Percentiles rank a stretch among this genome's conserved stretches.
These are phyloP conservation scores for Xylariaceae sp. DNA, from an alignment of 2,329 filamentous ascomycete genomes.

Conservation along the genomic window DNA sequence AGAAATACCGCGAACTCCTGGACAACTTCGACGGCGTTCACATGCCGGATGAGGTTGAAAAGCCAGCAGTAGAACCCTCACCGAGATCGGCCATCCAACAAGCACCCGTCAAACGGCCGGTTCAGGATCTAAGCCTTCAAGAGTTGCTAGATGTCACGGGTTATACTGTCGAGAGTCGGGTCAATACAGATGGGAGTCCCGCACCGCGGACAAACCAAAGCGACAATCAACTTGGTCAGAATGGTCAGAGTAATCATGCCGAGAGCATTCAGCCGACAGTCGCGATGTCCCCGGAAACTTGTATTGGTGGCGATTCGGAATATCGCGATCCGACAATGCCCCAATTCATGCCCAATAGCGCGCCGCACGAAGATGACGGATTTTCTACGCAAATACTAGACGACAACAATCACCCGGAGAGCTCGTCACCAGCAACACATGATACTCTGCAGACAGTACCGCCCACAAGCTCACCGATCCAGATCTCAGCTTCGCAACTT, in stretches of 20 bases:
- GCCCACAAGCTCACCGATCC: conserved; percentile 26
- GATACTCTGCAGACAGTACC: background rate
- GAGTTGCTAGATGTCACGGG: conserved; percentile 42
- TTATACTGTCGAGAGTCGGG: conserved; percentile 37
- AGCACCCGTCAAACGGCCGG: conserved; percentile 7
- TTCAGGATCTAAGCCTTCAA: conserved; percentile 31
- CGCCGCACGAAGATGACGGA: conserved; percentile 14
- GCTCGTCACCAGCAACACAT: background rate
- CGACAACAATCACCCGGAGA: background rate
- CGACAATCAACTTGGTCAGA: background rate
- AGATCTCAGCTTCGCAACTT: conserved; percentile 35
- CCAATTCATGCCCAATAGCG: conserved; percentile 59
- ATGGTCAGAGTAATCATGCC: background rate
- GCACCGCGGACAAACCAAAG: conserved; percentile 2
- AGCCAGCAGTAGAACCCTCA: conserved; percentile 8
- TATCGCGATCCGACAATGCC: conserved; percentile 60
- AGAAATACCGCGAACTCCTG: conserved; percentile 49
- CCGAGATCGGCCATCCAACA: conserved; percentile 12
- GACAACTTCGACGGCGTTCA: conserved; percentile 40
- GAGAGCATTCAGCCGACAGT: background rate
- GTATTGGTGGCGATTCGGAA: conserved; percentile 14
- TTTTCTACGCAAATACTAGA: background rate
- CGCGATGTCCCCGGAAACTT: conserved; percentile 4
- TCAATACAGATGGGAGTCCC: conserved; percentile 16
- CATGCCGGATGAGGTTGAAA: conserved; percentile 31